phyloP scores from a whole-genome alignment of 495 filamentous ascomycete species.

The Bacidia gigantensis region DNA sequence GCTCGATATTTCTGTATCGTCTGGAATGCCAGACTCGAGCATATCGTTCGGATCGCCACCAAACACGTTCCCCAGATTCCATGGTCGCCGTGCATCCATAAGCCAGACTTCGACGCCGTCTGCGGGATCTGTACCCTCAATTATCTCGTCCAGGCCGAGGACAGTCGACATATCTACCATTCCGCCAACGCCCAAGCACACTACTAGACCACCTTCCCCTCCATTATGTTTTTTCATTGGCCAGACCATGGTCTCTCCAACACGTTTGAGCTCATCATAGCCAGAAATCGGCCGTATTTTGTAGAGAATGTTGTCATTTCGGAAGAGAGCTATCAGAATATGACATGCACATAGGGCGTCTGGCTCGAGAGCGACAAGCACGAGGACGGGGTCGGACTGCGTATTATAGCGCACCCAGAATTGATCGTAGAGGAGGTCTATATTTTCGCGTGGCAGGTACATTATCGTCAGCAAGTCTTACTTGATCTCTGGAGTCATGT shows the following conservation, averaged over 20 bases:
- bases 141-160: slow-evolving; percentile 45
- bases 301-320: slow-evolving; percentile 95
- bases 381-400: slow-evolving; percentile 75
- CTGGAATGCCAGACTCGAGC: slow-evolving; percentile 31
- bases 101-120: slow-evolving; percentile 87
- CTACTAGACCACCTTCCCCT: slow-evolving; percentile 70
- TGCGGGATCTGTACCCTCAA: slow-evolving; percentile 42
- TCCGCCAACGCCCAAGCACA: slow-evolving; percentile 87
- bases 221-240: slow-evolving; percentile 73
- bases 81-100: slow-evolving; percentile 78
- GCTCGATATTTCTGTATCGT: slow-evolving; percentile 38
- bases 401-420: slow-evolving; percentile 69
- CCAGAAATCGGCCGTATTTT: slow-evolving; percentile 91
- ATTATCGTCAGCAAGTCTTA: slow-evolving; percentile 35
- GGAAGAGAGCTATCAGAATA: slow-evolving; percentile 79
- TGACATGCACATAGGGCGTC: slow-evolving; percentile 93
- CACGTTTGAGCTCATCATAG: slow-evolving; percentile 74
- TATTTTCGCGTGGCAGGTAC: slow-evolving; percentile 85
- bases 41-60: slow-evolving; percentile 46
- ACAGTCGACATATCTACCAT: slow-evolving; percentile 70
- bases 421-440: slow-evolving; percentile 81
- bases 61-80: slow-evolving; percentile 92
- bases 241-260: slow-evolving; percentile 58
- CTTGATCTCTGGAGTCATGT: no score
- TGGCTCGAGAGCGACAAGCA: slow-evolving; percentile 85